Base-by-base conservation (phyloP, 73 alveolate genomes). In the Paramecium sexaurelia region DNA sequence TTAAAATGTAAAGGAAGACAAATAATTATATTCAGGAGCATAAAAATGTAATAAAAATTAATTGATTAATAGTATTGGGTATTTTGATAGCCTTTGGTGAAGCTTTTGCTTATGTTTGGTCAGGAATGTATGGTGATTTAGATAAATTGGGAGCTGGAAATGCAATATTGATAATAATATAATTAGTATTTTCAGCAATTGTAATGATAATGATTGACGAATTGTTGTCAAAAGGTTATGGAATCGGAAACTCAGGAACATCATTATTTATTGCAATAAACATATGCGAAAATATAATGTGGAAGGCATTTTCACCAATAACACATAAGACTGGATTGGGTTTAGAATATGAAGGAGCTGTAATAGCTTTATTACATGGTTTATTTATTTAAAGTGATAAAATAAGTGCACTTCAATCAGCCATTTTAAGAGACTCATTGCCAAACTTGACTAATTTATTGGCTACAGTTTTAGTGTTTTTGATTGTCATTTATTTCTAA, bases 251-350 rank as follows among this genome's bases (percentile, higher is more conserved):
- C 51, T 97, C 99, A 24, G 99, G 99, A 36, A 99, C 98, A 93
- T 99, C 99, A 15, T 96, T 99, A 45, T 99, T 99, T 96, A 99
- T 99, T 92, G 99, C 99, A 43, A 97, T 98, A 83, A 99, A 98
- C 97, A 98, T 99, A 73, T 98, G 99, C 86, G 99, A 99, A 92
- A 97, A 96, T 94, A 98, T 99, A 92, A 97, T 99, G 89, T 99
- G 99, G 99, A 99, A 97, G 96, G 97, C 99, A 33, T 98, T 99
- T 93, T 95, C 99, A 87, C 99, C 99, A 47, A 97, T 98, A 94
- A 99, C 99, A 55, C 97, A 98, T 95, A 96, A 97, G 61, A 96
- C 98, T 66, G 99, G 96, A 83, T 93, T 92, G 66, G 99, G 99
- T 10, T 92, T 96, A 56, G 99, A 99, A 95, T 99, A 97, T 95